Base-by-base conservation (phyloP, 129 eudicot genomes). In the Centella asiatica region DNA sequence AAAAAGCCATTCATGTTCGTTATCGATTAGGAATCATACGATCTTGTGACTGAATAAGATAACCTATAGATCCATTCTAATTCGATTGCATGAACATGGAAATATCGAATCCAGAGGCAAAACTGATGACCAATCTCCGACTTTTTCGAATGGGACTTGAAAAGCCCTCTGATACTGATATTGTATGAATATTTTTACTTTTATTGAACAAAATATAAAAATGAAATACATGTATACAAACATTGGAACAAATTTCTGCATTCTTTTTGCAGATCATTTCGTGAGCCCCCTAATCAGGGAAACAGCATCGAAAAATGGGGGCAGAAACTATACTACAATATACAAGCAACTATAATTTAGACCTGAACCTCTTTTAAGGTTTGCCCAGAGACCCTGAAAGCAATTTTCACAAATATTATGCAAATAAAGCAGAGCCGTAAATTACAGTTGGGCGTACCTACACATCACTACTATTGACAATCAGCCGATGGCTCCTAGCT, bases 271-370 rank as follows among this genome's bases (percentile, higher is more conserved):
- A 69, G 80, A 67, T 25, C 27, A 59, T 67, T 65, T 44, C 61
- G 65, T 22, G 65, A 65, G 52, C 69, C 73, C 72, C 60, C 58
- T 59, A 70, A 65, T 53, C 64, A 47, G 67, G 68, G 53, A 46
- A 15, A 50, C 59, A 53, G 32, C 44, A 76, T 64, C 44, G 69
- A 70, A 76, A 76, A 76, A 65, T 70, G 56, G 52, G 66, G 66
- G 60, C 62, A 69, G 45, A 49, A 77, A n/a, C 90, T 84, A 79
- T 68, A 65, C 85, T 86, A 82, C 86, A 82, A 78, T 86, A 67
- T 77, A 85, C 89, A 85, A 78, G 57, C 77, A 69, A 50, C 80
- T 72, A 83, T 25, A 27, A 55, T 67, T 28, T 60, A 68, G 37
- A 69, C 33, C 70, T 56, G 44, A 74, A 65, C 44, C 66, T 53